Percentiles rank a stretch among this genome's conserved stretches.
These are phyloP conservation scores for Candida tropicalis DNA, from an alignment of 1,139 yeast genomes.

Conservation along the genomic window DNA sequence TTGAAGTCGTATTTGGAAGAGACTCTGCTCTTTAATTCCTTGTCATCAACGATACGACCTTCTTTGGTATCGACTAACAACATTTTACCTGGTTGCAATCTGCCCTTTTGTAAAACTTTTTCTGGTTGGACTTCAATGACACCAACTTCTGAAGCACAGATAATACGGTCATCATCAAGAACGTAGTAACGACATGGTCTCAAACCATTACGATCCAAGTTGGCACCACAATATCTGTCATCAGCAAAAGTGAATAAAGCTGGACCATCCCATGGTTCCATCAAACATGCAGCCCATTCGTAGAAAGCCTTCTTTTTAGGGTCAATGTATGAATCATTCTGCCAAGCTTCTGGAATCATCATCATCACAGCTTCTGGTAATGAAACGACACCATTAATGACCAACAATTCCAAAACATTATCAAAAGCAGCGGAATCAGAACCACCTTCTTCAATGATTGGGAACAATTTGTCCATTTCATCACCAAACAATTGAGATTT, in stretches of 20 bases:
- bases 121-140: slow-evolving; percentile 89
- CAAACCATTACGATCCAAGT: slow-evolving; percentile 93
- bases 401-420: slow-evolving; percentile 88
- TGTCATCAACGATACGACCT: slow-evolving; percentile 92
- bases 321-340: slow-evolving; percentile 82
- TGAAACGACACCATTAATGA: slow-evolving; percentile 87
- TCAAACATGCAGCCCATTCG: slow-evolving; percentile 98
- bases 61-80: slow-evolving; percentile 90
- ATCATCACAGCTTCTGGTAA: slow-evolving; percentile 97
- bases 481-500: slow-evolving; percentile 84
- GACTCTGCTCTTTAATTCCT: slow-evolving; percentile 78
- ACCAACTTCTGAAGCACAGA: slow-evolving; percentile 98
- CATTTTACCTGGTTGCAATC: slow-evolving; percentile 96
- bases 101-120: slow-evolving; percentile 83
- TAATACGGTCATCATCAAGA: slow-evolving; percentile 92
- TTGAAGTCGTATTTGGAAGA: slow-evolving; percentile 90
- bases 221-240: slow-evolving; percentile 98
- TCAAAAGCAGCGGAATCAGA: slow-evolving; percentile 99
- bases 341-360: slow-evolving; percentile 98
- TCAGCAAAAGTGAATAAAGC: slow-evolving; percentile 96
- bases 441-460: slow-evolving; percentile 97
- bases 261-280: slow-evolving; percentile 99
- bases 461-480: slow-evolving; percentile 86
- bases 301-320: slow-evolving; percentile 91
- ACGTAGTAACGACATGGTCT: slow-evolving; percentile 98